Evolutionary conservation across 169 alveolate genomes (phyloP), one percentile per base, ranked within the genome.

Genomic region (Besnoitia besnoiti): DNA sequence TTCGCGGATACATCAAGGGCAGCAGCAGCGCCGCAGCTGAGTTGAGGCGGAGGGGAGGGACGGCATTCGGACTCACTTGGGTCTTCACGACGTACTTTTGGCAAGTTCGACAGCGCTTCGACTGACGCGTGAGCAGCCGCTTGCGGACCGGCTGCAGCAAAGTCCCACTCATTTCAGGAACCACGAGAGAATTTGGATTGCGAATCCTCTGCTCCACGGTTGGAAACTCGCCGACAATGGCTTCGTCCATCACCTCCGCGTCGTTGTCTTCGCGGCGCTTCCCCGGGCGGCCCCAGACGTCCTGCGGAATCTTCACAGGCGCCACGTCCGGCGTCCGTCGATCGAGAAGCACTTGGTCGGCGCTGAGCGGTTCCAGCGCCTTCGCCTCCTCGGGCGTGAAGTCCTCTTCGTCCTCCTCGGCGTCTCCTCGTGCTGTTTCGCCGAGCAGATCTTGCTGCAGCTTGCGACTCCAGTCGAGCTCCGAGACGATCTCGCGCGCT

Each of bases 191-290:
- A 39, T 89, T 80, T 37, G 92, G 92, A 10, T 55, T 39, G 37
- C 59, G 76, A 50, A 89, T 87, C 92, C 80, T 73, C 77, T 89
- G 88, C 88, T 89, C 87, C 92, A 89, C 37, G 16, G 61, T 77
- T 12, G 55, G 35, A 27, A 40, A 7, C 40, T 77, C 87, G 35
- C 59, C 79, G 5, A 10, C 82, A 8, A 30, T 19, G 24, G 40
- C 88, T 40, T 47, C 51, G 67, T 12, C 92, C 46, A n/a, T 59
- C 82, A 0, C 47, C 35, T 59, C 37, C 4, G 61, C 55, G 42
- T 59, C 44, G 49, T 37, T 55, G 42, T 33, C 88, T 44, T n/a
- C 73, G n/a, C 8, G 76, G 1, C 12, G 85, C 85, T 7, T 39
- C 82, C 40, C 51, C 47, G 33, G 19, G 42, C 42, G 16, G 76